Evolutionary conservation across 495 filamentous ascomycete genomes (phyloP), one percentile per base, ranked within the genome.

Genomic region (Xylona heveae): DNA sequence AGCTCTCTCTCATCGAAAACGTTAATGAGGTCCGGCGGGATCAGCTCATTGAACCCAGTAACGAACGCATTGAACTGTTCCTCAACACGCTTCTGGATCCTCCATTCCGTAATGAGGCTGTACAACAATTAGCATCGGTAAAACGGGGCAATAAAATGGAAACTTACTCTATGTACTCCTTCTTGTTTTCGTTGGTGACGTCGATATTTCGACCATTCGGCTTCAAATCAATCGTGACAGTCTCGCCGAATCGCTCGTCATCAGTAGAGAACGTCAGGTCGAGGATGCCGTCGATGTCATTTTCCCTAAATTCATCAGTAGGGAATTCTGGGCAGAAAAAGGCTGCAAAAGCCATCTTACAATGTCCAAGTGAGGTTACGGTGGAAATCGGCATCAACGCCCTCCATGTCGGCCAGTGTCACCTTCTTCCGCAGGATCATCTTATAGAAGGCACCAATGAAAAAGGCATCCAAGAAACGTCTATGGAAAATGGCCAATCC

Each of bases 371-470:
- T 74, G 42, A 99, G 53, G 51, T 79, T 93, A 33, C 84, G 71
- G 48, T 99, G 88, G 58, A 95, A 78, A 50, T 94, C 85, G 28
- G 81, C 84, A 51, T 99, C 88, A 14, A 99, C 88, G 55, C 88
- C 88, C 52, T 99, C 88, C 88, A 99, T 99, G 53, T 99, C 88
- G 32, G 75, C 73, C 35, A 99, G 62, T 26, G 72, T 58, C 17
- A 99, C 88, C 45, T 78, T 71, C 64, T 95, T 99, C 48, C 76
- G 70, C 36, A 99, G 58, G 53, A 99, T 77, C 88, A 99, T 99
- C 65, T 99, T 99, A 62, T 99, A 99, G 46, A 99, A 79, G 22
- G 88, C 90, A 30, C 88, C 88, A 48, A 99, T 94, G 58, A 99
- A 99, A 62, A 99, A 99, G 29, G 88, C 91, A 52, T 99, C 88